A percentile compares a stretch with the other conserved stretches of the same genome.
Conservation (phyloP, 2,329 filamentous ascomycete species). For the Colletotrichum abscissum region DNA sequence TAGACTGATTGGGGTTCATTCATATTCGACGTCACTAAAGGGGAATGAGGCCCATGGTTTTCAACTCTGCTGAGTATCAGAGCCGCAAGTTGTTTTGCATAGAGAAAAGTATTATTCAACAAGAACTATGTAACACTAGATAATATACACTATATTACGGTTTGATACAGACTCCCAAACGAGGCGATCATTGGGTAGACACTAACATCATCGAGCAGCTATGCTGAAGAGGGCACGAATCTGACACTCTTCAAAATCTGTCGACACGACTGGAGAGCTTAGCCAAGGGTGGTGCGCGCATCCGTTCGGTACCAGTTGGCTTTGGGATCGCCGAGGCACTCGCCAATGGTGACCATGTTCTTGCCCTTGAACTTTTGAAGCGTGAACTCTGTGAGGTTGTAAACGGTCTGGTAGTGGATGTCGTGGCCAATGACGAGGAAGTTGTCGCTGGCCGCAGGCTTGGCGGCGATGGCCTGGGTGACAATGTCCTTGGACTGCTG, state of each 20-base stretch:
- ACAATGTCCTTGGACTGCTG: conserved; percentile 48
- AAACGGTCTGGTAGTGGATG: conserved; percentile 53
- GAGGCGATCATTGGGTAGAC: not conserved
- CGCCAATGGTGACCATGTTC: conserved; percentile 59
- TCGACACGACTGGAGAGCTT: not conserved
- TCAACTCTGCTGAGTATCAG: not conserved
- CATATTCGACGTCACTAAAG: not conserved
- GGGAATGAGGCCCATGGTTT: not conserved
- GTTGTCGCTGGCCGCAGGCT: conserved; percentile 40
- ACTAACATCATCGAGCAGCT: not conserved
- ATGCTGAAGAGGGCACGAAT: not conserved
- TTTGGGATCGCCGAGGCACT: conserved; percentile 59
- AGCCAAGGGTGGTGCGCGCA: conserved; percentile 18
- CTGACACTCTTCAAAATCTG: not conserved
- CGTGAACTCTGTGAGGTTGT: conserved; percentile 51
- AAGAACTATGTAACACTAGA: not conserved
- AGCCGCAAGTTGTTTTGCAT: not conserved
- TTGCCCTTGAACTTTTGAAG: conserved; percentile 48
- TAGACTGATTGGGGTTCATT: too few species aligned
- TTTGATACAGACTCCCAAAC: not conserved
- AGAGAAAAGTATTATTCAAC: not conserved
- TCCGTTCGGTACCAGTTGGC: conserved; percentile 59
- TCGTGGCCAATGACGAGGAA: conserved; percentile 49
- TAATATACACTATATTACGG: not conserved
- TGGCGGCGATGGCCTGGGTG: conserved; percentile 45